phyloP scores from a whole-genome alignment of 1,284 basidiomycete species.

The Neotropicomus parvogracilis region DNA sequence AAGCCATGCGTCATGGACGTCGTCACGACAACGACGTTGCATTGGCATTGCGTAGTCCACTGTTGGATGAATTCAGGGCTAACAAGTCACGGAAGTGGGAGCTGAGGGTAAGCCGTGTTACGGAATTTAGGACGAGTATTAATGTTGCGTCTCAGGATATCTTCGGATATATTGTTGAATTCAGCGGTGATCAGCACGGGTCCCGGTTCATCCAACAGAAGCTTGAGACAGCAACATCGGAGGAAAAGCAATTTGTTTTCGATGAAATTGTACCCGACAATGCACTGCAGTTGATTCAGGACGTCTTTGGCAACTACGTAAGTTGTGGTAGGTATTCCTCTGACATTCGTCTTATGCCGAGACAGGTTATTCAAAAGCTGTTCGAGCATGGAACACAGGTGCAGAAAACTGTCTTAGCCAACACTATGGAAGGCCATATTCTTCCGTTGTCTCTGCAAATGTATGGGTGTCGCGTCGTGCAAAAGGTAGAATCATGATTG shows the following conservation, averaged over 20 bases:
- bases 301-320: constrained; percentile 97
- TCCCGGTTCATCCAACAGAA: constrained; percentile 89
- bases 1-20: constrained; percentile 39
- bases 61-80: constrained; percentile 83
- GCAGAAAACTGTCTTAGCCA: constrained; percentile 72
- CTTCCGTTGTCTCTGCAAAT: constrained; percentile 83
- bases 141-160: constrained; percentile 61
- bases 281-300: constrained; percentile 79
- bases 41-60: constrained; percentile 54
- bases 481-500: constrained; percentile 54
- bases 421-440: constrained; percentile 78
- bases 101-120: constrained; percentile 52
- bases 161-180: constrained; percentile 84
- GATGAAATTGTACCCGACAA: constrained; percentile 84
- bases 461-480: constrained; percentile 94
- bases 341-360: constrained; percentile 12
- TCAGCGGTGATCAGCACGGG: constrained; percentile 92
- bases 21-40: constrained; percentile 38
- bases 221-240: constrained; percentile 69
- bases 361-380: constrained; percentile 89
- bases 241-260: constrained; percentile 83
- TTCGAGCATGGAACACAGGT: constrained; percentile 84
- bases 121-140: constrained; percentile 3
- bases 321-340: constrained; percentile 23
- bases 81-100: constrained; percentile 82